Evolutionary conservation across 2,329 filamentous ascomycete species (phyloP).

Genomic region (Fusarium nurragi): DNA sequence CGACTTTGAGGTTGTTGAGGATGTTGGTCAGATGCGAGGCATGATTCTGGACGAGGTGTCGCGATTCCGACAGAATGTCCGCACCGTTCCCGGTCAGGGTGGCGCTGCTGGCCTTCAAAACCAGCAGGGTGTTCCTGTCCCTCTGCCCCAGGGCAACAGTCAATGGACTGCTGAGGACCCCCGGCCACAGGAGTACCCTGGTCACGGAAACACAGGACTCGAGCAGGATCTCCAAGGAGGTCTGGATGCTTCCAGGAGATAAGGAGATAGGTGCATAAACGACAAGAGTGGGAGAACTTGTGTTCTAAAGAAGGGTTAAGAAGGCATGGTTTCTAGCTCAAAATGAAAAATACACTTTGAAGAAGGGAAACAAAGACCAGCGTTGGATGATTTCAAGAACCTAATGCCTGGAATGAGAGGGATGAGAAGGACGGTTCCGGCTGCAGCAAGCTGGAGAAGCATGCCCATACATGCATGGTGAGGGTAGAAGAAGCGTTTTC

Average conservation of each 20-base stretch:
- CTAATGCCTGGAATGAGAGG: constrained; percentile 27
- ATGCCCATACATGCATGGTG: constrained; percentile 15
- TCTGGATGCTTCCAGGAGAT: constrained; percentile 49
- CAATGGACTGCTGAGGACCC: constrained; percentile 70
- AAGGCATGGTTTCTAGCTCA: constrained; percentile 1
- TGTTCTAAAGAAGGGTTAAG: constrained; percentile 11
- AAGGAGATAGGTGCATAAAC: constrained; percentile 32
- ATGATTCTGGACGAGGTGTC: constrained; percentile 97
- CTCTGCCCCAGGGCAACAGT: constrained; percentile 59
- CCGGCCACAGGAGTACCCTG: constrained; percentile 66
- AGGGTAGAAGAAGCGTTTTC: constrained; percentile 14
- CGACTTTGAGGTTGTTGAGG: constrained; percentile 96
- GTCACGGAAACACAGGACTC: constrained; percentile 57
- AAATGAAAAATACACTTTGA: constrained; percentile 11
- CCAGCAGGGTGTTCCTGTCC: constrained; percentile 57
- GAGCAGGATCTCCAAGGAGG: constrained; percentile 68
- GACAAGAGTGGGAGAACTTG: background rate
- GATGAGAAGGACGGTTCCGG: background rate
- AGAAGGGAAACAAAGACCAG: constrained; percentile 3
- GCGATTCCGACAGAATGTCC: constrained; percentile 76
- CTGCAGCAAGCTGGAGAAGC: background rate
- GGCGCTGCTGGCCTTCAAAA: constrained; percentile 48
- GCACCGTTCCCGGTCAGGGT: constrained; percentile 58
- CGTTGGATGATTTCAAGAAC: constrained; percentile 22
- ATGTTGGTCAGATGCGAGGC: constrained; percentile 92